phyloP scores from a whole-genome alignment of 225 moss, liverwort and hornwort genomes.

The Bryum argenteum region DNA sequence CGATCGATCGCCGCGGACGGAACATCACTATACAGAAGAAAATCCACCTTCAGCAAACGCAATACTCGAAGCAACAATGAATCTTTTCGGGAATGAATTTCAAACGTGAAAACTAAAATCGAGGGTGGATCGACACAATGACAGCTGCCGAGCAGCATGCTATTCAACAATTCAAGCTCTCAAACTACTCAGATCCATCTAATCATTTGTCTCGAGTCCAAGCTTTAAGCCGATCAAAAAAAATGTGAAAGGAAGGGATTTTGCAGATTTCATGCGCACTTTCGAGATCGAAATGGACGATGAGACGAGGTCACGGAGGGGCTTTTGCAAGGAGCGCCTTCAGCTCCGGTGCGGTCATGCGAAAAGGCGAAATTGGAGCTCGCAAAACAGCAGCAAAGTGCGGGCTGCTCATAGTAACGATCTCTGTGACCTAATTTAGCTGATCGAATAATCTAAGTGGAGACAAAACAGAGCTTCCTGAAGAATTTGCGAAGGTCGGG shows the following conservation, averaged over 20 bases:
- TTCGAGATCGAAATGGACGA: not conserved
- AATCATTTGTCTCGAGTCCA: too few relatives aligned
- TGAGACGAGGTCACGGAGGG: not conserved
- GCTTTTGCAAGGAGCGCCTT: not conserved
- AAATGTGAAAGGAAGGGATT: not conserved
- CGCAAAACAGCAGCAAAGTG: not conserved
- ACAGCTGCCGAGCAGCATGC: not conserved
- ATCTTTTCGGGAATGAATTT: not conserved
- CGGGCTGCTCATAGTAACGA: conserved; percentile 1
- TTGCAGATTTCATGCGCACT: conserved; percentile 3
- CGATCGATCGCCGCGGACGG: not conserved
- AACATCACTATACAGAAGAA: conserved; percentile 27
- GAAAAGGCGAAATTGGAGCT: not conserved
- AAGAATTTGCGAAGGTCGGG: not conserved
- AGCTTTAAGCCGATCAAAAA: not conserved
- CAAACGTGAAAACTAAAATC: not conserved
- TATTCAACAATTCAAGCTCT: not conserved
- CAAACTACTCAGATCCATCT: not conserved
- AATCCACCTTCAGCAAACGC: not conserved
- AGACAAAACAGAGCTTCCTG: not conserved
- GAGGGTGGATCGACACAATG: not conserved
- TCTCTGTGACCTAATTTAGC: not conserved
- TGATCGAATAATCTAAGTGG: not conserved
- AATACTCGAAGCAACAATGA: not conserved
- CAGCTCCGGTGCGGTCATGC: not conserved